Evolutionary conservation across 768 basidiomycete genomes (phyloP).

Genomic region (Leccinum aurantiacum): DNA sequence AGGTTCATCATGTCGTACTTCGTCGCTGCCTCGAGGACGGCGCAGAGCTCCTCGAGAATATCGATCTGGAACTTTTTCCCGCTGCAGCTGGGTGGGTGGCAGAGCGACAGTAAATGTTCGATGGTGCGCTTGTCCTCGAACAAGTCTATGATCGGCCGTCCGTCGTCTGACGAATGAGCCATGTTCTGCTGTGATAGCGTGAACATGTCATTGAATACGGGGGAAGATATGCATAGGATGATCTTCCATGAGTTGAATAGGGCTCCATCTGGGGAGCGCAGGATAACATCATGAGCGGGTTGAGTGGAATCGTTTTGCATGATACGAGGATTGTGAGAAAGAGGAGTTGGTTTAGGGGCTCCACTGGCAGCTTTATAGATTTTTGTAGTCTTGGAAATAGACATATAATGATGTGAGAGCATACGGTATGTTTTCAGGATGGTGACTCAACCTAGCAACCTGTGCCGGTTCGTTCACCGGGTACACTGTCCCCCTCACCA

Average conservation of each 20-base stretch:
- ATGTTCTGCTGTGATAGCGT: constrained; percentile 7
- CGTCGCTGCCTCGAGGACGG: constrained; percentile 7
- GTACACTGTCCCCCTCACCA: neutral
- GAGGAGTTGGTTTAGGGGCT: too few relatives aligned
- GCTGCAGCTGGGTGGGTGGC: constrained; percentile 4
- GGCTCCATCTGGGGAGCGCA: constrained; percentile 15
- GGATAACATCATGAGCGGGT: constrained; percentile 11
- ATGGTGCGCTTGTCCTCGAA: constrained; percentile 13
- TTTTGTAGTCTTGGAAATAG: too few relatives aligned
- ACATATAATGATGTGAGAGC: too few relatives aligned
- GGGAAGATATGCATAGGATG: constrained; percentile 9
- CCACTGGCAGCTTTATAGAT: too few relatives aligned
- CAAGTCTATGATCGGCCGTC: constrained; percentile 9
- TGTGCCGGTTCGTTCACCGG: neutral
- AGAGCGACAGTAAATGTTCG: constrained; percentile 8
- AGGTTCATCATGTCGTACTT: constrained; percentile 20
- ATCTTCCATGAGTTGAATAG: constrained; percentile 12
- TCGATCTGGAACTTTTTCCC: neutral
- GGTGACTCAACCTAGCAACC: neutral
- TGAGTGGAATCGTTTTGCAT: constrained; percentile 9
- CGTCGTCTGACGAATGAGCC: neutral
- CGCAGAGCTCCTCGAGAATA: constrained; percentile 2
- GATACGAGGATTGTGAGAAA: neutral
- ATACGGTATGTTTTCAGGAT: too few relatives aligned
- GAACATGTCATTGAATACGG: constrained; percentile 18